Conservation (phyloP, 176 grass and related monocot species). For the Zoysia pacifica region DNA sequence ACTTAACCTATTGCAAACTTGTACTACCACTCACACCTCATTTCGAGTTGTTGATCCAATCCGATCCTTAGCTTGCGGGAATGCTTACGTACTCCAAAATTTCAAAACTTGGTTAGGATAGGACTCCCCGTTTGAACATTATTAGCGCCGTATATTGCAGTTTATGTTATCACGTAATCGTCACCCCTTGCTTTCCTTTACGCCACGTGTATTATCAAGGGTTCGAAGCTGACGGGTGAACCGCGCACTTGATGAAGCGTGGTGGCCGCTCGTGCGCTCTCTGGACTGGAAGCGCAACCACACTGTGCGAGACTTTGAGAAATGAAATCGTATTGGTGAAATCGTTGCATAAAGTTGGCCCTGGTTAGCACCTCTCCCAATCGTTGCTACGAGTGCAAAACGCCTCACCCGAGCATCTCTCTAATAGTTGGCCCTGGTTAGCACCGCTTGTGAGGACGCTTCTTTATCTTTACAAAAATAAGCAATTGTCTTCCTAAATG, state of each 20-base stretch:
- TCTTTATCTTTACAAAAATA: too few relatives aligned
- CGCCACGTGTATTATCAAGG: not conserved
- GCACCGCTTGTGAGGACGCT: too few relatives aligned
- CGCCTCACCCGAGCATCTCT: too few relatives aligned
- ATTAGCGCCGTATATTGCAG: not conserved
- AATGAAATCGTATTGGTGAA: too few relatives aligned
- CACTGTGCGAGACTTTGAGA: too few relatives aligned
- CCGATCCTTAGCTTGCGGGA: not conserved
- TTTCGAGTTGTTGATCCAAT: constrained; percentile 40
- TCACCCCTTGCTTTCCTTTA: not conserved
- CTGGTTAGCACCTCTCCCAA: too few relatives aligned
- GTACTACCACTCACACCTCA: constrained; percentile 1
- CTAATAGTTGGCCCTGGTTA: too few relatives aligned
- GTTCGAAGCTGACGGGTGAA: not conserved
- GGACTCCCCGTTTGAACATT: not conserved
- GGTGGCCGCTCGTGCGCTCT: too few relatives aligned
- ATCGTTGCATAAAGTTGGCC: too few relatives aligned
- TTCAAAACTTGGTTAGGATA: not conserved
- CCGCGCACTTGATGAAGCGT: not conserved
- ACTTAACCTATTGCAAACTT: not conserved
- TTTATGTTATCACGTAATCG: not conserved
- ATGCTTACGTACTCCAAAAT: not conserved
- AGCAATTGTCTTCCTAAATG: too few relatives aligned
- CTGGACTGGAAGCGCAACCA: too few relatives aligned
- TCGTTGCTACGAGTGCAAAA: too few relatives aligned